Evolutionary conservation across 805 yeast species (phyloP), one percentile per base, ranked within the genome.

Genomic region (Pachysolen tannophilus): DNA sequence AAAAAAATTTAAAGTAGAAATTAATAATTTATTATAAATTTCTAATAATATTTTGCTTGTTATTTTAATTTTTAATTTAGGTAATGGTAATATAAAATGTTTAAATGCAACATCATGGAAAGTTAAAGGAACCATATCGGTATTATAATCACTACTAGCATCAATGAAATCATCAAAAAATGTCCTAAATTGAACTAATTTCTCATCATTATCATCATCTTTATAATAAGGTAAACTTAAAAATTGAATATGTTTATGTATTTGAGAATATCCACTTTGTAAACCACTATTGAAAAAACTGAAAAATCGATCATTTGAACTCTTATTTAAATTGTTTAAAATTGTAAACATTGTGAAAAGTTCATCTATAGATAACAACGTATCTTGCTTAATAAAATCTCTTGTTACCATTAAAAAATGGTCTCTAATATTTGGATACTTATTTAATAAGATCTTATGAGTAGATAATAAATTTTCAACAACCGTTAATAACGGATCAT

Each of bases 231-330:
- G 57, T 52, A 77, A 79, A 16, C 64, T 66, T 69, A 90, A 62
- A 56, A 87, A 78, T 58, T 92, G 98, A 42, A 92, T 58, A 58
- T 90, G 98, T 52, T 85, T 87, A 61, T 90, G 98, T 32, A 85
- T 82, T 49, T 87, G 92, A 0, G 96, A 86, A n/a, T 96, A 95
- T 1, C 97, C 98, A 41, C 94, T 75, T 45, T 76, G 69, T 13
- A 77, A 75, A 6, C 98, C 98, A 50, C 86, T 78, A 57, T 90
- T 90, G 68, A 77, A 90, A 56, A 92, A 90, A 0, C 86, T 86
- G 53, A 88, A 65, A 67, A 83, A 80, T 17, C 29, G 28, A 19
- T 60, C 37, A 6, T 28, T 20, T 5, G 37, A 58, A 20, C 58
- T 61, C 9, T 53, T 61, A 47, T 75, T 72, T 33, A 81, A 59